phyloP scores from a whole-genome alignment of 2,329 filamentous ascomycete species.

The Dothistroma pini region DNA sequence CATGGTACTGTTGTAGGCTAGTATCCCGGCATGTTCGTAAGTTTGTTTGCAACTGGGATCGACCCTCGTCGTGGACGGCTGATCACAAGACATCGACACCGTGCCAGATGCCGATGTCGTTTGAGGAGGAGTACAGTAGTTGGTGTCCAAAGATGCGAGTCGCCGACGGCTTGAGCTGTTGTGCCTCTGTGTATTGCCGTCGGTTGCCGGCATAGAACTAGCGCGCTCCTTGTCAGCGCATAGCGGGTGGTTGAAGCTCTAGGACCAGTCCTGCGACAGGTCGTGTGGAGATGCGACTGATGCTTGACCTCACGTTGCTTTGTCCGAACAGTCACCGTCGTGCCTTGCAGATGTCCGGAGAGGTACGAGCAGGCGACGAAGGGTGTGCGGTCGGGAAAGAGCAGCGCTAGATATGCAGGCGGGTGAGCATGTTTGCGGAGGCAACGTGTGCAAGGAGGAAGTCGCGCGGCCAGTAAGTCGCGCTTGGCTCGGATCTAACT shows the following conservation, averaged over 20 bases:
- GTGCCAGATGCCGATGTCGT: not conserved
- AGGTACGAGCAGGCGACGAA: not conserved
- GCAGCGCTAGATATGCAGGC: not conserved
- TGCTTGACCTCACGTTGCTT: not conserved
- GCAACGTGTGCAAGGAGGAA: not conserved
- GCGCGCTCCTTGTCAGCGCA: not conserved
- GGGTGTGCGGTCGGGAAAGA: not conserved
- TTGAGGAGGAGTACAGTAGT: not conserved
- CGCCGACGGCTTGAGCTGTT: not conserved
- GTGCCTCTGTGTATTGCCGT: not conserved
- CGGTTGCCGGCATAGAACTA: not conserved
- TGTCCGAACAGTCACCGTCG: not conserved
- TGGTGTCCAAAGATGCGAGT: not conserved
- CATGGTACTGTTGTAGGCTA: not conserved
- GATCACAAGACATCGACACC: not conserved
- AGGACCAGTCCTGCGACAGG: not conserved
- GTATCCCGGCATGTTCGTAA: not conserved
- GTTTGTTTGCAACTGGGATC: not conserved
- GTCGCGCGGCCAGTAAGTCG: too few relatives aligned
- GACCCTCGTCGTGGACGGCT: not conserved
- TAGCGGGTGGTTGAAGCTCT: not conserved
- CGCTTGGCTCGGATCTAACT: too few relatives aligned
- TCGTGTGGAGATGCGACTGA: not conserved
- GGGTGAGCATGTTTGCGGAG: constrained; percentile 5
- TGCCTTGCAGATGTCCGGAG: not conserved